phyloP scores from a whole-genome alignment of 176 grass and related monocot genomes.

The barley (Hordeum vulgare) region MorexV3_pseudomolecules_assembly NC_058519.1:19641173-19641672 shows the following conservation, averaged over 20 bases:
- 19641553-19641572: constrained; percentile 35
- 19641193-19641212: constrained; percentile 64
- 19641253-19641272: not conserved
- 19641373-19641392: constrained; percentile 72
- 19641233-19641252: not conserved
- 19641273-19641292: not conserved
- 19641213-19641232: not conserved
- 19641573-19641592: not conserved
- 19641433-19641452: constrained; percentile 43
- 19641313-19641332: constrained; percentile 79
- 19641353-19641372: constrained; percentile 85
- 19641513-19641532: constrained; percentile 73
- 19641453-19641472: constrained; percentile 47
- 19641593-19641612: constrained; percentile 2
- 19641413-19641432: constrained; percentile 40
- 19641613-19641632: not conserved
- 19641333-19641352: constrained; percentile 77
- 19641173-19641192: constrained; percentile 70
- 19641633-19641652: not conserved
- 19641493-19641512: constrained; percentile 68
- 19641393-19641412: constrained; percentile 37
- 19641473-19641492: constrained; percentile 48
- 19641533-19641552: constrained; percentile 89
- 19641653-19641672: not conserved
- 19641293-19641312: constrained; percentile 20